These are phyloP conservation scores for Gyromitra esculenta DNA, from an alignment of 2,329 filamentous ascomycete genomes.

Conservation along the genomic window DNA sequence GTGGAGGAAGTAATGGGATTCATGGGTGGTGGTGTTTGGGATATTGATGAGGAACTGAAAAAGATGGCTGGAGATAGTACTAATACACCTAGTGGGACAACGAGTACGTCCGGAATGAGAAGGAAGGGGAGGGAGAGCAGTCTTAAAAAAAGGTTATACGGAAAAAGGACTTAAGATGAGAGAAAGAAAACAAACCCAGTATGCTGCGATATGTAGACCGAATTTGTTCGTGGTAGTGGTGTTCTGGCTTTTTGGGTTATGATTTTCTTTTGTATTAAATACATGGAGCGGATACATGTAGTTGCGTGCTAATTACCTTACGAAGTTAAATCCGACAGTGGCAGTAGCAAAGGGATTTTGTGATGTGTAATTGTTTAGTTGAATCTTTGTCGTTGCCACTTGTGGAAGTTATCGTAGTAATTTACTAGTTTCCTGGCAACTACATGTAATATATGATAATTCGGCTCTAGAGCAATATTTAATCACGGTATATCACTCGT, in stretches of 20 bases:
- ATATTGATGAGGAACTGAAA: slow-evolving; percentile 52
- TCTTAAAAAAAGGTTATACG: slow-evolving; percentile 22
- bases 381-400: not conserved
- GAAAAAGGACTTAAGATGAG: not conserved
- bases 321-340: not conserved
- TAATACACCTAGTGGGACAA: slow-evolving; percentile 1
- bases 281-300: slow-evolving; percentile 3
- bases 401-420: not conserved
- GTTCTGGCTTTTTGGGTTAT: slow-evolving; percentile 24
- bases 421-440: too few relatives aligned
- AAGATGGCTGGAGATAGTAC: slow-evolving; percentile 43
- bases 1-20: slow-evolving; percentile 48
- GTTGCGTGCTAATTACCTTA: slow-evolving; percentile 10
- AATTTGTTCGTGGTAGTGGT: not conserved
- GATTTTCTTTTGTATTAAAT: slow-evolving; percentile 8
- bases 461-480: not conserved
- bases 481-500: not conserved
- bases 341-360: not conserved
- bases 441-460: too few relatives aligned
- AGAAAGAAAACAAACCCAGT: not conserved
- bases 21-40: slow-evolving; percentile 53
- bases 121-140: slow-evolving; percentile 9
- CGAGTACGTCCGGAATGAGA: not conserved
- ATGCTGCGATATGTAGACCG: not conserved
- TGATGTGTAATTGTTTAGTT: slow-evolving; percentile 7